phyloP scores from a whole-genome alignment of 306 rosid species.

The Sicyos edulis region DNA sequence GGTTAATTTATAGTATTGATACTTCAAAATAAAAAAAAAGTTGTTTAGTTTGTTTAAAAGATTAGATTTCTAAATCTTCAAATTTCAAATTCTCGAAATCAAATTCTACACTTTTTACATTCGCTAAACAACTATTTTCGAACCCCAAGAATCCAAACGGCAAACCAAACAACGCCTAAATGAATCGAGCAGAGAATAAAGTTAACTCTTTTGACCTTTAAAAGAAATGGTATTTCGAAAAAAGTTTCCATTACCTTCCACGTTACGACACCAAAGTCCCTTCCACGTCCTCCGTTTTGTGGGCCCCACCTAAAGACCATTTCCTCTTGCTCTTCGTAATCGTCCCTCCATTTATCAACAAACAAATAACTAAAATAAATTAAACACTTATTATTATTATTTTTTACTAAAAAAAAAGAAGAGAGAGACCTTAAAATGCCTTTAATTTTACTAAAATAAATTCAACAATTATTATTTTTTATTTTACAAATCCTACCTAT shows the following conservation, averaged over 20 bases:
- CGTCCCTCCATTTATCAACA: not conserved
- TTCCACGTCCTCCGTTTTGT: not conserved
- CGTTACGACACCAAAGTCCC: not conserved
- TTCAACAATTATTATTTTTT: no score
- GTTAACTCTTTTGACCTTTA: not conserved
- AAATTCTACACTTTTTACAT: no score
- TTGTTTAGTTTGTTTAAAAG: no score
- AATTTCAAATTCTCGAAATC: no score
- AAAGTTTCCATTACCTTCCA: not conserved
- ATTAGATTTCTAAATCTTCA: no score
- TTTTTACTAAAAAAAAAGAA: not conserved
- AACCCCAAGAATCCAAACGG: no score
- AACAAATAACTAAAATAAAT: not conserved
- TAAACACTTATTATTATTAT: not conserved
- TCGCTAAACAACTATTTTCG: no score
- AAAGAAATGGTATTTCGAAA: not conserved
- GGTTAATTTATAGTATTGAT: no score
- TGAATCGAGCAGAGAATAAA: not conserved
- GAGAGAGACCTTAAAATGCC: not conserved
- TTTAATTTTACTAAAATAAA: no score
- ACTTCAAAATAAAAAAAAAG: no score
- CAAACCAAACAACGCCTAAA: no score
- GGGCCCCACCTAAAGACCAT: not conserved
- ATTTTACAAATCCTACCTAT: no score
- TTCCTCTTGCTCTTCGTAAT: not conserved